phyloP scores from a whole-genome alignment of 1,284 basidiomycete genomes.

The Singerocomus inundabilis region DNA sequence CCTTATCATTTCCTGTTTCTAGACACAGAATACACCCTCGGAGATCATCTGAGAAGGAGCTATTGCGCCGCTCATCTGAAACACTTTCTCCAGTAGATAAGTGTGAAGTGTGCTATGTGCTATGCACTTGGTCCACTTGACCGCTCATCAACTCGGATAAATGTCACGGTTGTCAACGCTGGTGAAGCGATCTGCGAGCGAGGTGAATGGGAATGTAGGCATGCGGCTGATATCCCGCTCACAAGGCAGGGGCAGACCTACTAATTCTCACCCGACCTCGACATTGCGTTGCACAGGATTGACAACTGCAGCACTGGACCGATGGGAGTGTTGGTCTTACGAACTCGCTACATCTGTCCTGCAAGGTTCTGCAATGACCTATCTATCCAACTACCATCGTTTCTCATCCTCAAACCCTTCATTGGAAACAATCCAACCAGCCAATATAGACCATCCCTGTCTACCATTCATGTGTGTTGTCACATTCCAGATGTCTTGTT shows the following conservation, averaged over 20 bases:
- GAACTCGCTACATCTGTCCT: slow-evolving; percentile 51
- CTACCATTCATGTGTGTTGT: slow-evolving; percentile 77
- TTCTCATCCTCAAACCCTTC: slow-evolving; percentile 11
- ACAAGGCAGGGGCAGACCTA: slow-evolving; percentile 34
- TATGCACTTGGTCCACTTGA: slow-evolving; percentile 38
- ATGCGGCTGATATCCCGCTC: slow-evolving; percentile 60
- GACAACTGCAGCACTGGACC: slow-evolving; percentile 60
- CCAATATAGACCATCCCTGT: slow-evolving; percentile 43
- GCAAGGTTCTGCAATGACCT: slow-evolving; percentile 50
- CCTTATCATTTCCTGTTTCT: slow-evolving; percentile 67
- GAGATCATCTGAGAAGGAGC: slow-evolving; percentile 65
- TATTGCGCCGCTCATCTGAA: slow-evolving; percentile 50
- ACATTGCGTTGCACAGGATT: slow-evolving; percentile 43
- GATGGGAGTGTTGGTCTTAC: slow-evolving; percentile 80
- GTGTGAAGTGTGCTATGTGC: slow-evolving; percentile 29
- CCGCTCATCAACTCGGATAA: slow-evolving; percentile 49
- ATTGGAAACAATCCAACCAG: slow-evolving; percentile 6
- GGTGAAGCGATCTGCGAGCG: slow-evolving; percentile 64
- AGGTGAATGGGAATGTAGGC: slow-evolving; percentile 74
- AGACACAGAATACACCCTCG: slow-evolving; percentile 74
- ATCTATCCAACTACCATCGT: slow-evolving; percentile 36
- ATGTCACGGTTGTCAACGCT: slow-evolving; percentile 52
- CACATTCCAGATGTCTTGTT: slow-evolving; percentile 50
- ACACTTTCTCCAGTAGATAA: slow-evolving; percentile 53
- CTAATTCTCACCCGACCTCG: slow-evolving; percentile 10